Evolutionary conservation across 2,329 filamentous ascomycete genomes (phyloP).

Genomic region (Aspergillus uvarum): DNA sequence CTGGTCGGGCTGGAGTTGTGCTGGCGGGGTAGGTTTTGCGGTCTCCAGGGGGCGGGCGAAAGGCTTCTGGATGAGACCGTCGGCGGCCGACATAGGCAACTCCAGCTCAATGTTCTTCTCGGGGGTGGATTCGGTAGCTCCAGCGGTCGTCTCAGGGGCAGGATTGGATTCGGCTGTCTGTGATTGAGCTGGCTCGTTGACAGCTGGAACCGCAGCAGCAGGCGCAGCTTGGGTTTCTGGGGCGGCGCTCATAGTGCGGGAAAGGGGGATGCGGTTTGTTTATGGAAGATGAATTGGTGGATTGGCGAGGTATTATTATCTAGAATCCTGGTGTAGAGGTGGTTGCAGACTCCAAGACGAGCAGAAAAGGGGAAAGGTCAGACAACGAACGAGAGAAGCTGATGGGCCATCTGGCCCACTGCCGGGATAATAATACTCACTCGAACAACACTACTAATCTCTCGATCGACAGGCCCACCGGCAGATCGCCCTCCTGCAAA

Average conservation of each 20-base stretch:
- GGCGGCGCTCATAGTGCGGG: slow-evolving; percentile 16
- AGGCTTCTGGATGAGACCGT: slow-evolving; percentile 55
- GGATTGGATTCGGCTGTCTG: neutral
- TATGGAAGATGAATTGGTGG: neutral
- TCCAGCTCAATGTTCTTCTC: slow-evolving; percentile 23
- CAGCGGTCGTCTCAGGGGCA: slow-evolving; percentile 5
- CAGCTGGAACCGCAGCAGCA: slow-evolving; percentile 2
- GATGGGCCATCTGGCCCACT: neutral
- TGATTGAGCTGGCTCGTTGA: slow-evolving; percentile 1
- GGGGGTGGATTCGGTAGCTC: slow-evolving; percentile 6
- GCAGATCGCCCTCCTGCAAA: slow-evolving; percentile 8
- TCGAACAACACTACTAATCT: neutral
- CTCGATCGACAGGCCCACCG: slow-evolving; percentile 20
- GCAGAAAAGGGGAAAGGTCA: neutral
- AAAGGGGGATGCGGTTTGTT: neutral
- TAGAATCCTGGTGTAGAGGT: neutral
- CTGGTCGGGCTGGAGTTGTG: slow-evolving; percentile 72
- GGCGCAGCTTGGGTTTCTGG: slow-evolving; percentile 10
- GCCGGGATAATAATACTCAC: neutral
- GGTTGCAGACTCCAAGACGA: neutral
- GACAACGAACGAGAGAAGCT: neutral
- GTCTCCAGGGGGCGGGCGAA: slow-evolving; percentile 58
- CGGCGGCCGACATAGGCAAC: slow-evolving; percentile 39
- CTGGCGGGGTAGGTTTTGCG: slow-evolving; percentile 57
- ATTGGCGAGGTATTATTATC: neutral